These are phyloP conservation scores for Closterium sp. DNA, from an alignment of 139 green algal species.

Conservation along the genomic window DNA sequence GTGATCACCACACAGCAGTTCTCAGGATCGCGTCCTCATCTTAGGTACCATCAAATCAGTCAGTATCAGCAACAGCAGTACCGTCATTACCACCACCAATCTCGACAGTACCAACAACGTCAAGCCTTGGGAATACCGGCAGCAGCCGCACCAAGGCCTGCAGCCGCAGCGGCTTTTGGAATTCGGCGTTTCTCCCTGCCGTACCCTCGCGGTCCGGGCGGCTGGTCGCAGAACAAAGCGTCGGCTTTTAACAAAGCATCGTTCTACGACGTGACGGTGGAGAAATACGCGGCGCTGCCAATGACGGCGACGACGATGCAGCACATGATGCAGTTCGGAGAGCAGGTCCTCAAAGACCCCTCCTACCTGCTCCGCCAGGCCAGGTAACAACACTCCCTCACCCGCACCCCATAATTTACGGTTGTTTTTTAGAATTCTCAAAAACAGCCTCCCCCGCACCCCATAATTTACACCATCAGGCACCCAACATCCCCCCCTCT, in stretches of 20 bases:
- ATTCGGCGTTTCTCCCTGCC: neutral
- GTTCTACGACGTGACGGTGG: conserved; percentile 49
- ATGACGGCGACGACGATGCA: conserved; percentile 8
- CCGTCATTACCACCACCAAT: neutral
- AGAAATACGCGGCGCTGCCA: conserved; percentile 21
- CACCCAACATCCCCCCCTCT: too few species aligned
- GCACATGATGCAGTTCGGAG: conserved; percentile 74
- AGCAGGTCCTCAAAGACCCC: neutral
- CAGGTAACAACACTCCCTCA: neutral
- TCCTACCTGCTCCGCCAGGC: neutral
- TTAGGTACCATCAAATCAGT: too few species aligned
- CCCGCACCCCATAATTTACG: too few species aligned
- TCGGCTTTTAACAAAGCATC: neutral
- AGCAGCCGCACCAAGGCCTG: neutral
- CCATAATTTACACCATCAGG: too few species aligned
- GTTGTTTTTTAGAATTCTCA: too few species aligned
- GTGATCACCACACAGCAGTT: too few species aligned
- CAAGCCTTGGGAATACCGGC: neutral
- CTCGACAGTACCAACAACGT: neutral
- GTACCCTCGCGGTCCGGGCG: neutral
- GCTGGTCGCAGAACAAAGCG: neutral
- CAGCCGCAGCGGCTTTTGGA: neutral
- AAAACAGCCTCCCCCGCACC: too few species aligned
- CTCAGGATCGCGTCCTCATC: too few species aligned
- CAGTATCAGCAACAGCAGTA: neutral